Conservation (phyloP, 768 basidiomycete genomes). For the Suillus clintonianus region DNA sequence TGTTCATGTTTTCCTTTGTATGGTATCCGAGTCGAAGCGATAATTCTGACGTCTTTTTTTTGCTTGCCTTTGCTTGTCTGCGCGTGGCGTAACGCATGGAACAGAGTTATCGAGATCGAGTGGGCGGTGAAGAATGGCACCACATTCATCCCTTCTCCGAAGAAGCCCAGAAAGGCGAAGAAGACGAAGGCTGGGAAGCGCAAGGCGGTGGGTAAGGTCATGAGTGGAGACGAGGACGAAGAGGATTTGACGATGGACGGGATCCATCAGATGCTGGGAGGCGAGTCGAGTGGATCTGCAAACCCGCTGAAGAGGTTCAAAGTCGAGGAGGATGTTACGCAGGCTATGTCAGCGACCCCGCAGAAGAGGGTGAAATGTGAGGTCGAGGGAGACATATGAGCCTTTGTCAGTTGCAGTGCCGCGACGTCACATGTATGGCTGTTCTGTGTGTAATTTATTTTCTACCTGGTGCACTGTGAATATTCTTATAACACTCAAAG, state of each 20-base stretch:
- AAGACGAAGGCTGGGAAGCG: slow-evolving; percentile 26
- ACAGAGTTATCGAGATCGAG: slow-evolving; percentile 81
- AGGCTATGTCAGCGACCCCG: slow-evolving; percentile 19
- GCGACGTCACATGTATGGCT: neutral
- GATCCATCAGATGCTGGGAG: slow-evolving; percentile 4
- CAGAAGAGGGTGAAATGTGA: slow-evolving; percentile 28
- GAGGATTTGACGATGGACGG: slow-evolving; percentile 3
- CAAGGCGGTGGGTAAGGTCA: slow-evolving; percentile 16
- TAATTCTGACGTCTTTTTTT: slow-evolving; percentile 44
- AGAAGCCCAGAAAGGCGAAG: slow-evolving; percentile 40
- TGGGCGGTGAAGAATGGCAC: slow-evolving; percentile 69
- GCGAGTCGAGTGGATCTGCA: neutral
- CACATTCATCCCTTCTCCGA: slow-evolving; percentile 59
- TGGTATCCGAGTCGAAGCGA: slow-evolving; percentile 42
- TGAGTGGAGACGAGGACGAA: slow-evolving; percentile 2
- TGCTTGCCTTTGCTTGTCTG: slow-evolving; percentile 22
- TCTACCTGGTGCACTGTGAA: neutral
- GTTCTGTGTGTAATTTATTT: neutral
- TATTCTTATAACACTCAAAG: neutral
- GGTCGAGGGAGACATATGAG: slow-evolving; percentile 6
- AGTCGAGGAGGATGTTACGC: slow-evolving; percentile 34
- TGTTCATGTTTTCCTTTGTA: slow-evolving; percentile 63
- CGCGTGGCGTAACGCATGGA: slow-evolving; percentile 4
- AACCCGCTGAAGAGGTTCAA: slow-evolving; percentile 8
- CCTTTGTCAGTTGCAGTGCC: neutral